Evolutionary conservation across 1,284 basidiomycete genomes (phyloP), one percentile per base, ranked within the genome.

Genomic region (Vanrija sp.): DNA sequence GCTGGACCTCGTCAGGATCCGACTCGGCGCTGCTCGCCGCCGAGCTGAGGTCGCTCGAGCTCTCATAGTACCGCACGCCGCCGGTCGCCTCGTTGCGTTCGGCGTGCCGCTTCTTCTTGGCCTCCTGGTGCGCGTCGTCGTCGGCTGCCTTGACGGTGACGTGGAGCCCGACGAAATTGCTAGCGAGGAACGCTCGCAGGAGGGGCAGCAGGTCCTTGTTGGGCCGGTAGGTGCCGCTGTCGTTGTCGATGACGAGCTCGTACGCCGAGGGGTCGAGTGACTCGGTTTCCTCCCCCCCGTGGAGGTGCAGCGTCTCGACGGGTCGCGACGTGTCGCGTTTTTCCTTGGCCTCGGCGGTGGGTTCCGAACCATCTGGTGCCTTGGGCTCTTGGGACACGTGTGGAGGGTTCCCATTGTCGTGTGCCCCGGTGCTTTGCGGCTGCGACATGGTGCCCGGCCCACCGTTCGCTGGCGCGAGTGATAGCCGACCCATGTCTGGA

Each of bases 131-230:
- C 37, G 75, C 78, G 31, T 83, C 79, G 61, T 89, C 85, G 53
- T 81, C 80, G 48, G 80, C 78, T 56, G 82, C 79, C 65, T 82
- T 76, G 24, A 82, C 82, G 49, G 80, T 67, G 25, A 89, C 78
- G 37, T 67, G 73, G 53, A 88, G 78, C 4, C 84, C 84, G 15
- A 81, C 78, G 66, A 89, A 87, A 67, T 89, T 89, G 62, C 80
- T 79, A 72, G 85, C 57, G 27, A 81, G 67, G 35, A 69, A 80
- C 41, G 67, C 60, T 41, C 73, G 64, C 23, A 81, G 63, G 1
- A 71, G 52, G 7, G 79, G 77, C 12, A 80, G 65, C 20, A 79
- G 67, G 23, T 77, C 68, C 36, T 66, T 71, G 46, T 73, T 66
- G 2, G 79, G 79, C n/a, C 79, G 73, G 64, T 81, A 81, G 6